These are phyloP conservation scores for Isatis tinctoria DNA, from an alignment of 345 rosid species.

Conservation along the genomic window DNA sequence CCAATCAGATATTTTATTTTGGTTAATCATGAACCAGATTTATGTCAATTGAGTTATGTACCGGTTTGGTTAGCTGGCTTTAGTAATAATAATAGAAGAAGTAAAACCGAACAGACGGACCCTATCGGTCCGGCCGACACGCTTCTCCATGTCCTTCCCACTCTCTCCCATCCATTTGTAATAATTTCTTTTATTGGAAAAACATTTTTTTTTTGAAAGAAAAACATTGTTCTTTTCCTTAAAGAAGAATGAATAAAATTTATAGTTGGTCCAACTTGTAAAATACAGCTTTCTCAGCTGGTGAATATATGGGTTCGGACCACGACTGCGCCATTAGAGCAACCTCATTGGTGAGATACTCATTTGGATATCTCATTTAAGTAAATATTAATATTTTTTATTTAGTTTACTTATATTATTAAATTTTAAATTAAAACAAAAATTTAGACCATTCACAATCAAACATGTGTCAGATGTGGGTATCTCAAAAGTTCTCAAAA, in stretches of 20 bases:
- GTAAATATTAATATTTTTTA: no score
- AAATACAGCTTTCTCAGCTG: constrained; percentile 21
- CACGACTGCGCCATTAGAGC: constrained; percentile 30
- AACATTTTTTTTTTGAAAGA: no score
- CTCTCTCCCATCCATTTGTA: constrained; percentile 13
- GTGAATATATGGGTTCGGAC: constrained; percentile 30
- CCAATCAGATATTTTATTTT: neutral
- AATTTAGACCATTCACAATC: no score
- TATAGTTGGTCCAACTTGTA: constrained; percentile 14
- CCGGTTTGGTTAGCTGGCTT: neutral
- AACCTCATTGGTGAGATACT: no score
- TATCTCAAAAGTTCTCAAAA: no score
- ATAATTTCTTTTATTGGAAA: neutral
- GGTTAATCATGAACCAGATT: neutral
- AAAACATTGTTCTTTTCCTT: no score
- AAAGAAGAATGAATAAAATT: neutral
- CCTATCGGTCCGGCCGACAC: constrained; percentile 54
- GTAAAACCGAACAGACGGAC: constrained; percentile 17
- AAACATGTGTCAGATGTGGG: no score
- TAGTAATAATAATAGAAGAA: neutral
- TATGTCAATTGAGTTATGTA: neutral
- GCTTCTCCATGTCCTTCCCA: constrained; percentile 34
- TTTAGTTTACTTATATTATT: no score
- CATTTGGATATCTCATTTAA: no score
- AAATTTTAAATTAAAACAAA: no score